Evolutionary conservation across 2,329 filamentous ascomycete species (phyloP), one percentile per base, ranked within the genome.

Genomic region (Aspergillus fumigatus): DNA sequence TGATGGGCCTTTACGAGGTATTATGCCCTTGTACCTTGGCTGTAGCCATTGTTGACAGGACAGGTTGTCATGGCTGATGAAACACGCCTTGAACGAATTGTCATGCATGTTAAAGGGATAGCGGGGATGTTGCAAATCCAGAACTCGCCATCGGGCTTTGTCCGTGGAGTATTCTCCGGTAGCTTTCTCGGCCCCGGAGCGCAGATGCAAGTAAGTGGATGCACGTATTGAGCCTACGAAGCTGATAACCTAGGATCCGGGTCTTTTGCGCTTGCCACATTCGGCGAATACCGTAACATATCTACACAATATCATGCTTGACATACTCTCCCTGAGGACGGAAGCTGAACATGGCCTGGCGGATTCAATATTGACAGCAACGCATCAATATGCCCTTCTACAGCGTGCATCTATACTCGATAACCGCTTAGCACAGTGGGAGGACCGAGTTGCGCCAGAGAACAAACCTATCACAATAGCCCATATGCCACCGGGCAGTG

Each of bases 1-100:
- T 57, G 4, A 27, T 57, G 2, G 55, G 55, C 2, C 10, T 57
- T 10, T 57, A 57, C n/a, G 55, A 57, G 55, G 55, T 57, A 27
- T 41, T 3, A 11, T 14, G 19, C 2, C 14, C 9, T 11, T 11
- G n/a, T 25, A 17, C 8, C 27, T 45, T 23, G 32, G 32, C 9
- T 14, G 17, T 43, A 43, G 14, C n/a, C n/a, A 27, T 21, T 35
- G 27, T 8, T 26, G 9, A 4, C 6, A 4, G 40, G 1, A 4
- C 21, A 53, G 55, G 53, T 57, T 40, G 43, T 58, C 27, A n/a
- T 53, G 11, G 50, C 50, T 32, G 47, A 43, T 21, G 53, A 48
- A 9, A 48, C 38, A 0, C 21, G 48, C 21, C 53, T 25, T 3
- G 50, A 48, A 1, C 25, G 55, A 17, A 53, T 55, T 17, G 21